phyloP scores from a whole-genome alignment of 441 rosid genomes.

The Pelargonium myrrhifolium region DNA sequence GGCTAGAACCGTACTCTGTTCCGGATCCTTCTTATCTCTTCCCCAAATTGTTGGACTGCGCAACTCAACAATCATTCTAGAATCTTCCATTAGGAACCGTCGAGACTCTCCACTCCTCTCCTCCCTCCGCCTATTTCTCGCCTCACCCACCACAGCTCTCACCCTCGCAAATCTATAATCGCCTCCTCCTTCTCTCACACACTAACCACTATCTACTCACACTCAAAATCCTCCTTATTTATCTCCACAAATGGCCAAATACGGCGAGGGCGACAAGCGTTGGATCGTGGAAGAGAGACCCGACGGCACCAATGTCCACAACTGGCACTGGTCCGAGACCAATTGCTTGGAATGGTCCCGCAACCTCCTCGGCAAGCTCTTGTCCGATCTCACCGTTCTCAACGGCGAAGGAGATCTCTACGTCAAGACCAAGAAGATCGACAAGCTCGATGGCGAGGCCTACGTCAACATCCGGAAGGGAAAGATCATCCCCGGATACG shows the following conservation, averaged over 20 bases:
- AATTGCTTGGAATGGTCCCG: slow-evolving; percentile 85
- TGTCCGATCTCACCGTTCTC: slow-evolving; percentile 47
- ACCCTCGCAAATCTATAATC: no score
- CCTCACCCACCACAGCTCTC: no score
- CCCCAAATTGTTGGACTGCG: no score
- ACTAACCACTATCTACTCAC: no score
- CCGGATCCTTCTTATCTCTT: no score
- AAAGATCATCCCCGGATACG: slow-evolving; percentile 89
- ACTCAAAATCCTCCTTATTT: no score
- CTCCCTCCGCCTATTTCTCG: no score
- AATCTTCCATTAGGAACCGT: no score
- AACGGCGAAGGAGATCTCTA: slow-evolving; percentile 58
- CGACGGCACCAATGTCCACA: slow-evolving; percentile 95
- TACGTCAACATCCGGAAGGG: slow-evolving; percentile 87
- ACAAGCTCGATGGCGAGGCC: slow-evolving; percentile 82
- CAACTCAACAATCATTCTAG: no score
- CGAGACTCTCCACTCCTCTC: no score
- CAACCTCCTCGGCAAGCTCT: slow-evolving; percentile 40
- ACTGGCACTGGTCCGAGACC: slow-evolving; percentile 99
- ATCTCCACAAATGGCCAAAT: slow-evolving; percentile 54
- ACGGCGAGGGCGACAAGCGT: slow-evolving; percentile 93
- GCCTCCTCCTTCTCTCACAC: no score
- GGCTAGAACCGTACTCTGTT: no score
- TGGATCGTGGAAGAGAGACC: slow-evolving; percentile 95
- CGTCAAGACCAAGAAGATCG: slow-evolving; percentile 48